A percentile compares a stretch with the other conserved stretches of the same genome.
Evolutionary conservation across 2,329 filamentous ascomycete species (phyloP).

Genomic region (Atkinsonella hypoxylon): DNA sequence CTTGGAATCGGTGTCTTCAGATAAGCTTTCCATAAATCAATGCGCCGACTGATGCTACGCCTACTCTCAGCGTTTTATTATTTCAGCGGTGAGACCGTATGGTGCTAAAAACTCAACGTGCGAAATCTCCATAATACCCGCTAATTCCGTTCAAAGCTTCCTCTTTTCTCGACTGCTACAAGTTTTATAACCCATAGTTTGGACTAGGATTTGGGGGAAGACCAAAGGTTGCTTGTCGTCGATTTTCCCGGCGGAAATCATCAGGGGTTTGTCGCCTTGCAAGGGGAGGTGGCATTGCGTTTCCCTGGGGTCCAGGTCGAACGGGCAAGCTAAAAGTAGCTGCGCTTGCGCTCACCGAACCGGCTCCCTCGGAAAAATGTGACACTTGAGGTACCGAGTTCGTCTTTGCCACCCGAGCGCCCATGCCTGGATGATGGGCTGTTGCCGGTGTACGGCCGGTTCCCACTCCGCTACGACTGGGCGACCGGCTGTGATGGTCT

Average conservation of each 20-base stretch:
- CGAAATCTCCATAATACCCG: background rate
- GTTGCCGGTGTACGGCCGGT: slow-evolving; percentile 29
- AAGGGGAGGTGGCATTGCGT: slow-evolving; percentile 48
- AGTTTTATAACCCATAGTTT: slow-evolving; percentile 21
- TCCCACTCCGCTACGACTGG: slow-evolving; percentile 36
- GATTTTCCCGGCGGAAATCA: slow-evolving; percentile 37
- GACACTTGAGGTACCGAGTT: slow-evolving; percentile 39
- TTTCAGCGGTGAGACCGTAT: slow-evolving; percentile 3
- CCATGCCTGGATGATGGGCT: slow-evolving; percentile 42
- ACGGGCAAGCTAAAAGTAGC: slow-evolving; percentile 52
- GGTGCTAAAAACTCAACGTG: background rate
- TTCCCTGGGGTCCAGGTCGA: slow-evolving; percentile 47
- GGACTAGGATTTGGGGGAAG: slow-evolving; percentile 31
- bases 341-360: slow-evolving; percentile 30
- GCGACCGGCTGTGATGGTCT: slow-evolving; percentile 40
- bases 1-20: slow-evolving; percentile 2
- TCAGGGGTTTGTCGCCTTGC: slow-evolving; percentile 44
- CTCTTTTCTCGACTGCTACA: background rate
- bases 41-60: slow-evolving; percentile 24
- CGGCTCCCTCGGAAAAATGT: slow-evolving; percentile 25
- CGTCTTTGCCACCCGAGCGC: slow-evolving; percentile 37
- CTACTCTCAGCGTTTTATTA: slow-evolving; percentile 10
- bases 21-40: slow-evolving; percentile 10
- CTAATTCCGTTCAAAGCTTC: background rate
- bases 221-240: slow-evolving; percentile 42